Percentiles rank a stretch among this genome's conserved stretches.
Evolutionary conservation across 2,329 filamentous ascomycete species (phyloP).

Genomic region (Parastagonospora avenae): DNA sequence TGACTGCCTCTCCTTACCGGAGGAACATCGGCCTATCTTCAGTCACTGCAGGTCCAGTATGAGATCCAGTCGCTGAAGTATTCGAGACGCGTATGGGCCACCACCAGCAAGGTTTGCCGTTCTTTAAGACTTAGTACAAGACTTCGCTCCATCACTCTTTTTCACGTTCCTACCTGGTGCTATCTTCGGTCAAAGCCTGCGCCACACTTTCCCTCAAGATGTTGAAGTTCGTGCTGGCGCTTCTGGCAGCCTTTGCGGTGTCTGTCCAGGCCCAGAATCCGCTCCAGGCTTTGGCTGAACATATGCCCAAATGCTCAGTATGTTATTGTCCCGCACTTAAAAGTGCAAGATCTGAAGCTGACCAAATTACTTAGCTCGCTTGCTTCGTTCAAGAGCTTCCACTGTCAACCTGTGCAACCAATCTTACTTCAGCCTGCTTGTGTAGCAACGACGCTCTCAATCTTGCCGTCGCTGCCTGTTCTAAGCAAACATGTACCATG

Average conservation of each 20-base stretch:
- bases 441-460: conserved; percentile 46
- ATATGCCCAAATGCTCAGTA: conserved; percentile 25
- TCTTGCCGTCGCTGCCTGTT: conserved; percentile 40
- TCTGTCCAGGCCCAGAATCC: conserved; percentile 15
- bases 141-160: too few species aligned
- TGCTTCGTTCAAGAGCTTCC: conserved; percentile 31
- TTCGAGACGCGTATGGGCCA: too few species aligned
- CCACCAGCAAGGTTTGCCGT: too few species aligned
- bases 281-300: conserved; percentile 13
- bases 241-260: conserved; percentile 7
- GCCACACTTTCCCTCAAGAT: background rate
- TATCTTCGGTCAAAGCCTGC: too few species aligned
- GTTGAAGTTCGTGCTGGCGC: conserved; percentile 12
- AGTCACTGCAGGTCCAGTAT: too few species aligned
- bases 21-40: too few species aligned
- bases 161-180: too few species aligned
- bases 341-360: background rate
- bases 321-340: background rate
- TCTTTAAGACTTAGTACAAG: too few species aligned
- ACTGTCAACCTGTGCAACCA: conserved; percentile 44
- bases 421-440: conserved; percentile 47
- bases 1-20: too few species aligned
- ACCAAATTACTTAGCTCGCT: conserved; percentile 14
- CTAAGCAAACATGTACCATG: conserved; percentile 42
- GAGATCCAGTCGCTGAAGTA: too few species aligned